Percentiles rank a stretch among this genome's conserved stretches.
phyloP scores from a whole-genome alignment of 140 eudicot genomes.

The Bidens hawaiensis region DNA sequence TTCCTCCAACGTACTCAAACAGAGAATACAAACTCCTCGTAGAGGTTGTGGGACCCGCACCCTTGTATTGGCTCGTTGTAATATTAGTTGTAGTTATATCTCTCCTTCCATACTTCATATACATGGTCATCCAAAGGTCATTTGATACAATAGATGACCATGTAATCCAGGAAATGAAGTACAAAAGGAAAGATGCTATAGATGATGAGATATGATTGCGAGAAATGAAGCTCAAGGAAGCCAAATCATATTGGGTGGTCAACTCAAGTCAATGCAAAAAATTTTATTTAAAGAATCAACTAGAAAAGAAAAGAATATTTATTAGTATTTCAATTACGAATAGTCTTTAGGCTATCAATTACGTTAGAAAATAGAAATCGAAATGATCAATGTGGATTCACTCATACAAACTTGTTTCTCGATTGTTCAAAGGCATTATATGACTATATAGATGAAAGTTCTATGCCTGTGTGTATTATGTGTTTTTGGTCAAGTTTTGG shows the following conservation, averaged over 20 bases:
- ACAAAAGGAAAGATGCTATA: constrained; percentile 22
- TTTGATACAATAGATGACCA: constrained; percentile 51
- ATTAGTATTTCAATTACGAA: constrained; percentile 35
- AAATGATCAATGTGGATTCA: constrained; percentile 7
- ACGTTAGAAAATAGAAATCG: constrained; percentile 31
- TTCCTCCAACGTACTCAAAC: constrained; percentile 38
- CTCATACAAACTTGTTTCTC: constrained; percentile 16
- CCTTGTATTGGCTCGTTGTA: constrained; percentile 40
- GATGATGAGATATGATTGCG: constrained; percentile 43
- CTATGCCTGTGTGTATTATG: background rate
- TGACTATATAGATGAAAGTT: constrained; percentile 5
- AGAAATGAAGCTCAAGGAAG: constrained; percentile 49
- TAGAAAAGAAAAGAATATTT: constrained; percentile 34
- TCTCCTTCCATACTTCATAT: constrained; percentile 52
- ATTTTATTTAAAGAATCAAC: constrained; percentile 39
- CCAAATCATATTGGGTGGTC: constrained; percentile 45
- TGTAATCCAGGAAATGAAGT: constrained; percentile 51
- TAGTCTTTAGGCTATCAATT: constrained; percentile 46
- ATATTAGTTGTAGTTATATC: constrained; percentile 45
- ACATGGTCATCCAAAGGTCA: constrained; percentile 40
- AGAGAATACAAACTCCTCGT: constrained; percentile 38
- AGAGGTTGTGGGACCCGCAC: constrained; percentile 49
- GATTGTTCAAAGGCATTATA: constrained; percentile 19
- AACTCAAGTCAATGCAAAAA: constrained; percentile 47
- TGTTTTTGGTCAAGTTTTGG: background rate